Evolutionary conservation across 164 flowering plant species (phyloP).

Genomic region (Berberis vulgaris): DNA sequence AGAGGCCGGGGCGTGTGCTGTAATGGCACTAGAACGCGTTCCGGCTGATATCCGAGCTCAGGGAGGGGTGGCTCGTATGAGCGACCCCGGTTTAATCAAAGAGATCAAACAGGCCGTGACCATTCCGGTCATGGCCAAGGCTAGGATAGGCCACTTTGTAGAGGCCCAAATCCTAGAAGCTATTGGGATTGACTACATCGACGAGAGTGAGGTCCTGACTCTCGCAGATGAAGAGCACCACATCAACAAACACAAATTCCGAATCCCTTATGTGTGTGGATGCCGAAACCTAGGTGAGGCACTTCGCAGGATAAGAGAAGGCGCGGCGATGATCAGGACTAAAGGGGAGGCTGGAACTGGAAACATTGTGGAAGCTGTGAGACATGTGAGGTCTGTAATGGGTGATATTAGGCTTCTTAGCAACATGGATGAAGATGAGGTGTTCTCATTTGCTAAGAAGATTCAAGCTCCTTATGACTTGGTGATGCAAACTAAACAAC

Average conservation of each 20-base stretch:
- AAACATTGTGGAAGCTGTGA: slow-evolving; percentile 30
- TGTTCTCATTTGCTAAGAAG: slow-evolving; percentile 34
- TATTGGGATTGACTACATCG: slow-evolving; percentile 25
- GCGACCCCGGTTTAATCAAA: slow-evolving; percentile 30
- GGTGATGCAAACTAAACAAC: slow-evolving; percentile 38
- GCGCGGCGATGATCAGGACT: slow-evolving; percentile 31
- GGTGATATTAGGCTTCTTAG: slow-evolving; percentile 29
- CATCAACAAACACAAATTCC: slow-evolving; percentile 30
- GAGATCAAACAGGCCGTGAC: slow-evolving; percentile 30
- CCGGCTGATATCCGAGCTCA: slow-evolving; percentile 31
- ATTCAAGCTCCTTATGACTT: slow-evolving; percentile 37
- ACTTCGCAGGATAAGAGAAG: slow-evolving; percentile 21
- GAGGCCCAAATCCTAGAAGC: slow-evolving; percentile 30
- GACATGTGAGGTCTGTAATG: slow-evolving; percentile 38
- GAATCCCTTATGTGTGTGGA: slow-evolving; percentile 26
- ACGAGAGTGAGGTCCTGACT: slow-evolving; percentile 29
- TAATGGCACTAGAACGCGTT: slow-evolving; percentile 32
- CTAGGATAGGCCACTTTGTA: slow-evolving; percentile 29
- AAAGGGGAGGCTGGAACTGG: slow-evolving; percentile 38
- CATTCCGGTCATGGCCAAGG: slow-evolving; percentile 33
- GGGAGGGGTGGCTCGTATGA: slow-evolving; percentile 37
- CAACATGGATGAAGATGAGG: slow-evolving; percentile 46
- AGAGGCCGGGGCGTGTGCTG: slow-evolving; percentile 38
- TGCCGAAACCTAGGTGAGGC: slow-evolving; percentile 32
- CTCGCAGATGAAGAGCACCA: slow-evolving; percentile 26